A percentile compares a stretch with the other conserved stretches of the same genome.
These are phyloP conservation scores for Epichloe uncinata DNA, from an alignment of 2,329 filamentous ascomycete species.

Conservation along the genomic window DNA sequence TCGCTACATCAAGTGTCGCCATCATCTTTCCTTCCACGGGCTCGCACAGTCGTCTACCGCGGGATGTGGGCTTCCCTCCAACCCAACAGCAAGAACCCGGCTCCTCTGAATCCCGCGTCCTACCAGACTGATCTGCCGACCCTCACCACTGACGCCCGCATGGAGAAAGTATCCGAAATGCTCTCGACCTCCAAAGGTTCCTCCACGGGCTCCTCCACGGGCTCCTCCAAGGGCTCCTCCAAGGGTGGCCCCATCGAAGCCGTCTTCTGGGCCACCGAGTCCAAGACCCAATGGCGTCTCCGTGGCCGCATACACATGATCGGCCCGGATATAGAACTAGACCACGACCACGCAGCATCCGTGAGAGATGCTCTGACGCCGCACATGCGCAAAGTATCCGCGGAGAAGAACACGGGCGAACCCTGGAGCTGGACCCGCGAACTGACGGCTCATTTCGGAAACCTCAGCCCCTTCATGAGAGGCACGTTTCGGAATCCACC, in stretches of 20 bases:
- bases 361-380: conserved; percentile 46
- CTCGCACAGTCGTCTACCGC: conserved; percentile 71
- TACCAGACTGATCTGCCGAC: conserved; percentile 69
- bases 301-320: conserved; percentile 66
- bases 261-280: conserved; percentile 64
- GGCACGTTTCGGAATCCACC: conserved; percentile 61
- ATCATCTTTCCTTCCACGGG: conserved; percentile 35
- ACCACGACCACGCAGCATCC: conserved; percentile 21
- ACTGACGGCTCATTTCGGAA: conserved; percentile 80
- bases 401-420: conserved; percentile 11
- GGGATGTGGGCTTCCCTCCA: conserved; percentile 71
- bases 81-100: conserved; percentile 57
- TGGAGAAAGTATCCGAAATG: conserved; percentile 70
- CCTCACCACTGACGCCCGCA: conserved; percentile 79
- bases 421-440: conserved; percentile 70
- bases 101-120: conserved; percentile 51
- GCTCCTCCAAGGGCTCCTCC: conserved; percentile 24
- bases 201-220: neutral
- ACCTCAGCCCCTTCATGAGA: conserved; percentile 68
- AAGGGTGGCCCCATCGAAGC: conserved; percentile 66
- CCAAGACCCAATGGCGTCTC: conserved; percentile 72
- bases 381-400: conserved; percentile 42
- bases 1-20: conserved; percentile 29
- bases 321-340: conserved; percentile 48
- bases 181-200: conserved; percentile 24